Conservation (phyloP, 208 protist species). For the Trypanosoma lewisi region DNA sequence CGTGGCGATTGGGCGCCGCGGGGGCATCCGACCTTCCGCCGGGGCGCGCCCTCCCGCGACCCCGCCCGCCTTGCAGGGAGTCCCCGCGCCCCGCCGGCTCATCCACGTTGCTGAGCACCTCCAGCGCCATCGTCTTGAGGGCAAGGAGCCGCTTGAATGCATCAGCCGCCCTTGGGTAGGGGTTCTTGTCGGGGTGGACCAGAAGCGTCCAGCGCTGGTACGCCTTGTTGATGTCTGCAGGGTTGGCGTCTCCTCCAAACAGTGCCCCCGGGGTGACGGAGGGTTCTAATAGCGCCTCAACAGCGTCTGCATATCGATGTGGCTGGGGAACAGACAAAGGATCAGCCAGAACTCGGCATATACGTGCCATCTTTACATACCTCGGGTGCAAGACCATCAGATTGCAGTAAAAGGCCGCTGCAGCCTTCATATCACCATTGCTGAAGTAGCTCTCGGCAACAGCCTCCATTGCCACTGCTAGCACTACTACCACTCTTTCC, state of each 20-base stretch:
- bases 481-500: neutral
- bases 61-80: neutral
- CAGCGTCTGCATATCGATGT: conserved; percentile 71
- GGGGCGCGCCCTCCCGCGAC: neutral
- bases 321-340: conserved; percentile 65
- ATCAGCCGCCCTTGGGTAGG: conserved; percentile 58
- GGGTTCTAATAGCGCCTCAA: conserved; percentile 77
- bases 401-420: conserved; percentile 68
- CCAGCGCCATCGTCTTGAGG: conserved; percentile 51
- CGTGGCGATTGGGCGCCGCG: neutral
- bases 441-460: conserved; percentile 65
- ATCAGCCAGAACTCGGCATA: conserved; percentile 70
- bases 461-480: conserved; percentile 50
- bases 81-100: neutral
- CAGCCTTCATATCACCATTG: conserved; percentile 68
- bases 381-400: conserved; percentile 68
- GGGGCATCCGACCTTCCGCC: neutral
- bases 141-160: conserved; percentile 68
- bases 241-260: conserved; percentile 28
- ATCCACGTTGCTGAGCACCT: conserved; percentile 20
- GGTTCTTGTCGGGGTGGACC: conserved; percentile 89
- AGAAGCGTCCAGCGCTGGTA: conserved; percentile 79
- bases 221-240: conserved; percentile 53
- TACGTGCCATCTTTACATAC: conserved; percentile 68
- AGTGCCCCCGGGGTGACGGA: conserved; percentile 46